Evolutionary conservation across 768 basidiomycete species (phyloP).

Genomic region (Goffeauzyma gilvescens): DNA sequence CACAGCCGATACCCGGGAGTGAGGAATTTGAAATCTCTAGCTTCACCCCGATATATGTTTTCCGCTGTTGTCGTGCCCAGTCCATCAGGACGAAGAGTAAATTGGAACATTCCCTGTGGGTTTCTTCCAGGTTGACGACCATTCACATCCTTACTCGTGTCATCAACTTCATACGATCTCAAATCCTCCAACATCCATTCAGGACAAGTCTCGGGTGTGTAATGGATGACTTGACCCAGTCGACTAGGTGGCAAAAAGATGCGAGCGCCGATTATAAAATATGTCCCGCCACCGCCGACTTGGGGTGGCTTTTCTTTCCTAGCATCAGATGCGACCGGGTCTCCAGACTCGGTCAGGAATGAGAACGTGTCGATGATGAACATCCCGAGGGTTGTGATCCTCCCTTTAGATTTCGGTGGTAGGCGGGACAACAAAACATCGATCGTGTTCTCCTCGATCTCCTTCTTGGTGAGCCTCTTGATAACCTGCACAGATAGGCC

Average conservation of each 20-base stretch:
- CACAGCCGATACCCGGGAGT: slow-evolving; percentile 1
- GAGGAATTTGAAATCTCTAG: slow-evolving; percentile 9
- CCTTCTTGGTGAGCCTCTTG: too few relatives aligned
- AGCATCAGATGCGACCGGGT: too few relatives aligned
- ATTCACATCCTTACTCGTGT: background rate
- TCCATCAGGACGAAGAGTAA: slow-evolving; percentile 4
- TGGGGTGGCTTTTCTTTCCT: too few relatives aligned
- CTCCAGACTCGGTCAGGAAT: slow-evolving; percentile 3
- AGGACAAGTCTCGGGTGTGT: background rate
- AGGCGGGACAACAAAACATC: too few relatives aligned
- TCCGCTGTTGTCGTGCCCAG: background rate
- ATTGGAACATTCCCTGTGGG: slow-evolving; percentile 6
- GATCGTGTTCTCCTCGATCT: too few relatives aligned
- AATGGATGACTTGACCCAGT: slow-evolving; percentile 8
- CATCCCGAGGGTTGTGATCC: too few relatives aligned
- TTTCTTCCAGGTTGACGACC: background rate
- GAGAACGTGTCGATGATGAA: slow-evolving; percentile 10
- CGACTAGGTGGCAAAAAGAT: background rate
- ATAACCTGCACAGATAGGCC: too few relatives aligned
- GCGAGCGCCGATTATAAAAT: slow-evolving; percentile 11
- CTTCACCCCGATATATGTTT: slow-evolving; percentile 10
- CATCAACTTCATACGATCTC: slow-evolving; percentile 1
- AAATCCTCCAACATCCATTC: background rate
- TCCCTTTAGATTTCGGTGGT: too few relatives aligned
- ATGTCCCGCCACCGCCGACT: slow-evolving; percentile 11